These are phyloP conservation scores for Boletus sp. DNA, from an alignment of 768 basidiomycete species.

Conservation along the genomic window DNA sequence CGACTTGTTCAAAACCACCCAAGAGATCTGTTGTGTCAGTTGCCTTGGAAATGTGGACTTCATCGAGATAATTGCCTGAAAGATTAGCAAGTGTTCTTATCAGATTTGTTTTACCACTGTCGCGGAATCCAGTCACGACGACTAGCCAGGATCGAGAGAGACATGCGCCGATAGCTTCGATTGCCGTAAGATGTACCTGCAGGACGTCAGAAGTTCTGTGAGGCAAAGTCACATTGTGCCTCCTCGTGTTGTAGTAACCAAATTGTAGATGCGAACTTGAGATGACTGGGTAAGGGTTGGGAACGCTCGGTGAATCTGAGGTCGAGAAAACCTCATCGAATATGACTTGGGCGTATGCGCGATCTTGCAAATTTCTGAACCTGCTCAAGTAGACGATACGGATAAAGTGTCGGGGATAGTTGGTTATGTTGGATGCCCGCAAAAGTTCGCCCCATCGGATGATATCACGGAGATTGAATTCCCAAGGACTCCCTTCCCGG, in stretches of 20 bases:
- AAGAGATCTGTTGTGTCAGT: slow-evolving; percentile 94
- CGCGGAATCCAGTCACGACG: slow-evolving; percentile 77
- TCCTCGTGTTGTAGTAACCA: slow-evolving; percentile 53
- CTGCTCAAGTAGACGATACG: slow-evolving; percentile 79
- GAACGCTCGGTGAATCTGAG: slow-evolving; percentile 36
- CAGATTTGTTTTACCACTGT: slow-evolving; percentile 78
- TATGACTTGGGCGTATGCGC: slow-evolving; percentile 46
- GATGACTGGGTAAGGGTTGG: slow-evolving; percentile 34
- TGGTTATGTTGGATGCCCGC: slow-evolving; percentile 26
- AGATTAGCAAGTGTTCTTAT: slow-evolving; percentile 68
- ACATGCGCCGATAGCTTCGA: slow-evolving; percentile 77
- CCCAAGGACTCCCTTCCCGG: slow-evolving; percentile 87
- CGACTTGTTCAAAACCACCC: slow-evolving; percentile 94
- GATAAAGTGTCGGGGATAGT: slow-evolving; percentile 63
- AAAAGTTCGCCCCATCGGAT: slow-evolving; percentile 80
- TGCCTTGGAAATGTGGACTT: slow-evolving; percentile 78
- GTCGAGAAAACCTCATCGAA: slow-evolving; percentile 53
- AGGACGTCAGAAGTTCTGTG: slow-evolving; percentile 51
- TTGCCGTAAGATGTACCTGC: slow-evolving; percentile 57
- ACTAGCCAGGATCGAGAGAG: slow-evolving; percentile 79
- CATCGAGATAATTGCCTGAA: slow-evolving; percentile 65
- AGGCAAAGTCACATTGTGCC: slow-evolving; percentile 32
- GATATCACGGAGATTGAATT: slow-evolving; percentile 95
- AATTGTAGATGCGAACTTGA: slow-evolving; percentile 56
- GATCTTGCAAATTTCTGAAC: slow-evolving; percentile 76